Evolutionary conservation across 139 green algal species (phyloP).

Genomic region (Picochlorum sp.): DNA sequence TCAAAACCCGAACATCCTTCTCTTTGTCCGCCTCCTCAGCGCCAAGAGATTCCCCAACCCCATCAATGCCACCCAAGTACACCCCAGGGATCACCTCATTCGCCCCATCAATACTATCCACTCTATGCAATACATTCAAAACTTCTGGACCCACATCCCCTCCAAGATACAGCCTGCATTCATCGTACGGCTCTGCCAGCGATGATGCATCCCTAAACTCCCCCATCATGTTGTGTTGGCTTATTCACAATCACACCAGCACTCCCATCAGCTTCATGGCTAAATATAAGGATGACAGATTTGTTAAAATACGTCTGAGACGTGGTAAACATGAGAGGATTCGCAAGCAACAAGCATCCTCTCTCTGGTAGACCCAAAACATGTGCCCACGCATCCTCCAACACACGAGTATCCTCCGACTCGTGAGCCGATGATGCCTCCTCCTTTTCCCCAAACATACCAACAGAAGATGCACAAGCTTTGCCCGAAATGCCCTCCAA

Average conservation of each 20-base stretch:
- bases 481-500: conserved; percentile 36
- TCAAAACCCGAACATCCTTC: conserved; percentile 53
- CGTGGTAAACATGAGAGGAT: conserved; percentile 53
- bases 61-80: conserved; percentile 22
- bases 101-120: conserved; percentile 34
- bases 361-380: conserved; percentile 52
- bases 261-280: conserved; percentile 43
- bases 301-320: conserved; percentile 68
- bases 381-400: conserved; percentile 59
- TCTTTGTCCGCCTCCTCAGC: conserved; percentile 4
- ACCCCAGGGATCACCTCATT: conserved; percentile 22
- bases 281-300: conserved; percentile 67
- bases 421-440: neutral
- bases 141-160: conserved; percentile 63
- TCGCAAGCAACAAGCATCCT: conserved; percentile 71
- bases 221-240: conserved; percentile 46
- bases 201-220: conserved; percentile 27
- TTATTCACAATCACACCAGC: conserved; percentile 79
- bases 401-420: neutral
- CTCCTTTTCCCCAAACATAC: neutral
- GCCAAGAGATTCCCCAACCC: conserved; percentile 16
- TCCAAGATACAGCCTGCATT: conserved; percentile 58
- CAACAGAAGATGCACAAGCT: conserved; percentile 18
- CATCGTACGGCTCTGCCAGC: conserved; percentile 42
- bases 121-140: conserved; percentile 56